Base-by-base conservation (phyloP, 306 rosid genomes). In the Hippophae tibetana region DNA sequence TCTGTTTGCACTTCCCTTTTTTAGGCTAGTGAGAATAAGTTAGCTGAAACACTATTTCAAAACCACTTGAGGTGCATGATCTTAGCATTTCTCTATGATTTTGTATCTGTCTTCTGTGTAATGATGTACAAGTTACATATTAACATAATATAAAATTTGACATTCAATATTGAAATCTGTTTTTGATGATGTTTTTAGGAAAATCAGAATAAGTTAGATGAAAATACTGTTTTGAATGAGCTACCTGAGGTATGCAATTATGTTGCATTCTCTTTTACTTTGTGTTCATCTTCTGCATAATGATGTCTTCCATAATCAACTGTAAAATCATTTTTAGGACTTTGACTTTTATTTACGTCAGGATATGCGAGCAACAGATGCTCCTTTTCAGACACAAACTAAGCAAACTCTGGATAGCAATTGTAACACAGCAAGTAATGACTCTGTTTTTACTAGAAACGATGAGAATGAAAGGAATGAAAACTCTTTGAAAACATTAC, bases 291-390 rank as follows among this genome's bases (percentile, higher is more conserved):
- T 14, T 10, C 44, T 51, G 58, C 25, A 5, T 55, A 50, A 59
- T 61, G 38, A 38, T 46, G 42, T 45, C 27, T 43, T 13, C 51
- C 14, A 43, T 64, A 42, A 13, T 46, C 60, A 52, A 31, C 31
- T 60, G 25, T 14, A 51, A 7, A 9, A 53, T 46, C 27, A 43
- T 54, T 12, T 43, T 25, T 56, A 42, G 47, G 38, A 54, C 44
- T 54, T 65, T 43, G 61, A 31, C 56, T 68, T 67, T 12, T 45
- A 10, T 65, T 46, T 27, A 44, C 57, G 71, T 53, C 76, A 86
- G 95, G 85, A 62, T 42, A 61, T 69, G 46, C 76, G 41, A 23
- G 66, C 61, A 56, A 65, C 59, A 5, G 62, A 57, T 67, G 72
- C 43, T 51, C 57, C 31, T 60, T 54, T 66, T 61, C 61, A 40